Percentiles rank a stretch among this genome's conserved stretches.
phyloP scores from a whole-genome alignment of 1,284 basidiomycete genomes.

The Vanrija sp. region DNA sequence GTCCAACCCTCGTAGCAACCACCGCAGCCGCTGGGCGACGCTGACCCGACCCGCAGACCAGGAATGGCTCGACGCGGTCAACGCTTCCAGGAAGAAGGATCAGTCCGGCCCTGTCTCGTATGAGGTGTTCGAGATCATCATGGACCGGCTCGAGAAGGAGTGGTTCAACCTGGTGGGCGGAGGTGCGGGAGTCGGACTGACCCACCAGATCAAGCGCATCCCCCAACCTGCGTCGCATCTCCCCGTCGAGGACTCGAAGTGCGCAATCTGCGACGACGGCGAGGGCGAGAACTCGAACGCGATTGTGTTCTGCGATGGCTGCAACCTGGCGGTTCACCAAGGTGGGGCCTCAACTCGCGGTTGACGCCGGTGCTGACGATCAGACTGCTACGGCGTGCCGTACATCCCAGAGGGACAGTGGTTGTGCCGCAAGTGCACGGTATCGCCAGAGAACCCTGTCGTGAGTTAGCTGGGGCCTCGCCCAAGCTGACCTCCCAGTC shows the following conservation, averaged over 20 bases:
- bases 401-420: slow-evolving; percentile 99
- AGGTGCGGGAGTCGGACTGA: not conserved
- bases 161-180: slow-evolving; percentile 89
- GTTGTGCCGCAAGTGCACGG: slow-evolving; percentile 97
- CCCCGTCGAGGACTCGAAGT: slow-evolving; percentile 89
- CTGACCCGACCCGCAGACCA: slow-evolving; percentile 60
- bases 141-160: slow-evolving; percentile 97
- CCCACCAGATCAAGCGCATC: slow-evolving; percentile 74
- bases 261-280: slow-evolving; percentile 95
- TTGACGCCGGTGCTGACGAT: no score
- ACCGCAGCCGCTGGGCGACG: no score
- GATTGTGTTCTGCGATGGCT: slow-evolving; percentile 99
- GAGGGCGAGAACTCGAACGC: slow-evolving; percentile 99
- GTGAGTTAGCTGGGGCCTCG: slow-evolving; percentile 60
- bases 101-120: slow-evolving; percentile 70
- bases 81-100: slow-evolving; percentile 74
- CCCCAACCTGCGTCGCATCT: slow-evolving; percentile 74
- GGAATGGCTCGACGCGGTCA: slow-evolving; percentile 88
- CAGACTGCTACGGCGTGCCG: slow-evolving; percentile 95
- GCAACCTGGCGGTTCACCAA: slow-evolving; percentile 97
- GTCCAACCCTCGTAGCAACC: no score
- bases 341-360: slow-evolving; percentile 39
- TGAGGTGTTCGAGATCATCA: slow-evolving; percentile 91
- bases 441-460: slow-evolving; percentile 93
- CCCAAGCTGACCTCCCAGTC: slow-evolving; percentile 62